Evolutionary conservation across 805 yeast species (phyloP).

Genomic region (Yarrowia sp.): DNA sequence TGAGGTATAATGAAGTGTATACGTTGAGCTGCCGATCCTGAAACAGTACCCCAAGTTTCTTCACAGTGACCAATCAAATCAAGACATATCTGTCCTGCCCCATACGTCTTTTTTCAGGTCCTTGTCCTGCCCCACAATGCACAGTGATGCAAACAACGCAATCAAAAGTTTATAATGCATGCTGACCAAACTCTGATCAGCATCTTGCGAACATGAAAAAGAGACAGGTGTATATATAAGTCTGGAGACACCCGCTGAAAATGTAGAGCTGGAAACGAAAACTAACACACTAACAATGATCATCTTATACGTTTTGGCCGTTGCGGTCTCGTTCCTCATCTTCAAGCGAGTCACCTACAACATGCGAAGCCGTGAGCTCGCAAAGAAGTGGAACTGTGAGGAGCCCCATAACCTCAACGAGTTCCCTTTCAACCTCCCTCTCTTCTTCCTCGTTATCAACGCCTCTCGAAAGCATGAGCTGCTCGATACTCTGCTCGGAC

Average conservation of each 20-base stretch:
- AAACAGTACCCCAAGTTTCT: too few species aligned
- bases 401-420: conserved; percentile 11
- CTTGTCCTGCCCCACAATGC: background rate
- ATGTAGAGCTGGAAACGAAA: too few species aligned
- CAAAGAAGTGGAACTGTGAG: conserved; percentile 21
- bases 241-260: too few species aligned
- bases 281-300: too few species aligned
- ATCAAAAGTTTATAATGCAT: background rate
- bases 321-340: conserved; percentile 12
- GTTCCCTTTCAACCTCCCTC: conserved; percentile 15
- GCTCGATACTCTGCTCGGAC: background rate
- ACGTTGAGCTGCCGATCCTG: too few species aligned
- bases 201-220: conserved; percentile 4
- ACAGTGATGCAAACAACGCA: conserved; percentile 12
- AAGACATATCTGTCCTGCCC: too few species aligned
- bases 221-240: background rate
- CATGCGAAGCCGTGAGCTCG: background rate
- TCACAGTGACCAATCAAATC: too few species aligned
- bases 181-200: background rate
- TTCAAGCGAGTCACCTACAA: background rate
- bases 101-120: too few species aligned
- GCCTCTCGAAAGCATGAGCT: conserved; percentile 7
- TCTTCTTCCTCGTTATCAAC: conserved; percentile 6
- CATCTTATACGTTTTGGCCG: conserved; percentile 22
- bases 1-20: too few species aligned